A percentile compares a stretch with the other conserved stretches of the same genome.
Evolutionary conservation across 2,329 filamentous ascomycete genomes (phyloP).

Genomic region (Venturia nashicola): DNA sequence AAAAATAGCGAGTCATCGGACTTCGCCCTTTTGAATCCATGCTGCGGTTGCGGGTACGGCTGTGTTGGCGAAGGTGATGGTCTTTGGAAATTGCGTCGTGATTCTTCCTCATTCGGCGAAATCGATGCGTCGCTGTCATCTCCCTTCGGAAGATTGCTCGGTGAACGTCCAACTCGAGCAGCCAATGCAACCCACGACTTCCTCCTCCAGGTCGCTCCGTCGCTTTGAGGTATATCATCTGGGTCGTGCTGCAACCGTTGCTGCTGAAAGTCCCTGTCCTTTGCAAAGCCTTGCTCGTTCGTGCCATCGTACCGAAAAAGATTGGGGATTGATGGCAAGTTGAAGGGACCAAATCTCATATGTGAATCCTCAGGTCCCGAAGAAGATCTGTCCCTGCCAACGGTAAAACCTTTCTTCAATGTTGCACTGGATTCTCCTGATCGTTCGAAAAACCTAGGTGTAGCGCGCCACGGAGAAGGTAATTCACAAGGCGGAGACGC

Average conservation of each 20-base stretch:
- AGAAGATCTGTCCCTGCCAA: conserved; percentile 22
- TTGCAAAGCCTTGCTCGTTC: background rate
- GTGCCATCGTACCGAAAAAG: background rate
- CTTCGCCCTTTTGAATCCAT: conserved; percentile 35
- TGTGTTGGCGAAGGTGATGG: background rate
- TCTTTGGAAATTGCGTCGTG: background rate
- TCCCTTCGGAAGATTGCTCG: background rate
- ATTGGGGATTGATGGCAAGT: background rate
- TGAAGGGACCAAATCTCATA: conserved; percentile 11
- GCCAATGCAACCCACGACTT: background rate
- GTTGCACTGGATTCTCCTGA: conserved; percentile 23
- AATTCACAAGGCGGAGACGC: conserved; percentile 12
- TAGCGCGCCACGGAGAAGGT: conserved; percentile 34
- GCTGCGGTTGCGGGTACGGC: background rate
- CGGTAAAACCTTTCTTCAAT: conserved; percentile 25
- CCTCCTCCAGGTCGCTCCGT: background rate
- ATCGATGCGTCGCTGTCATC: conserved; percentile 3
- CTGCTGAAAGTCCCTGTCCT: background rate
- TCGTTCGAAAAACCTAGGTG: conserved; percentile 23
- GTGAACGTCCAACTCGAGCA: background rate
- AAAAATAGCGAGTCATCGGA: conserved; percentile 69
- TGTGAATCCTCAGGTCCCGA: conserved; percentile 25
- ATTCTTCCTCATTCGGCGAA: background rate
- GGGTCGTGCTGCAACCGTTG: background rate
- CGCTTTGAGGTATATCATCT: background rate